Conservation (phyloP, 805 yeast genomes). For the Clavispora santaluciae region DNA sequence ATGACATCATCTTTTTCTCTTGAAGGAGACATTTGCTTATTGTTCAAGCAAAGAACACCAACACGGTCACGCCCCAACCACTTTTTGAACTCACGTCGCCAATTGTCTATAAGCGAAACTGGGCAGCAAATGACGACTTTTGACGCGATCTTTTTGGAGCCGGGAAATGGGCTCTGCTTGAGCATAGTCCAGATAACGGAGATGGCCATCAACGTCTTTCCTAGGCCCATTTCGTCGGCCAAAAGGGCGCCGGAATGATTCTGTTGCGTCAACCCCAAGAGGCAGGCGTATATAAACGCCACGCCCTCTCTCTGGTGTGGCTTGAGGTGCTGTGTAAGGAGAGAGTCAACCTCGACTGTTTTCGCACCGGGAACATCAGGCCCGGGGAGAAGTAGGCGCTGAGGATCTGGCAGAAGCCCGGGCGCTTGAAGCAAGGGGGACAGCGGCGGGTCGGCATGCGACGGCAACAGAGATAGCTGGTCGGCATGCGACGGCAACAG, state of each 20-base stretch:
- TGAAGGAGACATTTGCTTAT: conserved; percentile 39
- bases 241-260: conserved; percentile 67
- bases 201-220: conserved; percentile 79
- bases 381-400: background rate
- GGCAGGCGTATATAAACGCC: conserved; percentile 71
- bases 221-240: conserved; percentile 98
- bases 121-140: conserved; percentile 85
- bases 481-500: too few relatives aligned
- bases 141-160: conserved; percentile 34
- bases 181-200: conserved; percentile 78
- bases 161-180: conserved; percentile 50
- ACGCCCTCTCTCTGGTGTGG: conserved; percentile 89
- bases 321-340: conserved; percentile 50
- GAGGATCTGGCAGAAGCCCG: background rate
- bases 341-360: conserved; percentile 58
- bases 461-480: too few relatives aligned
- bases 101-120: conserved; percentile 79
- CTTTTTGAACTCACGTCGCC: conserved; percentile 84
- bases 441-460: too few relatives aligned
- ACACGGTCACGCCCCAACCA: conserved; percentile 72
- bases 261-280: conserved; percentile 59
- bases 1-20: conserved; percentile 55
- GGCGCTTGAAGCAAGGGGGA: background rate
- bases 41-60: conserved; percentile 59
- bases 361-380: background rate